Base-by-base conservation (phyloP, 371 early-diverging fungal genomes). In the Apophysomyces sp. region DNA sequence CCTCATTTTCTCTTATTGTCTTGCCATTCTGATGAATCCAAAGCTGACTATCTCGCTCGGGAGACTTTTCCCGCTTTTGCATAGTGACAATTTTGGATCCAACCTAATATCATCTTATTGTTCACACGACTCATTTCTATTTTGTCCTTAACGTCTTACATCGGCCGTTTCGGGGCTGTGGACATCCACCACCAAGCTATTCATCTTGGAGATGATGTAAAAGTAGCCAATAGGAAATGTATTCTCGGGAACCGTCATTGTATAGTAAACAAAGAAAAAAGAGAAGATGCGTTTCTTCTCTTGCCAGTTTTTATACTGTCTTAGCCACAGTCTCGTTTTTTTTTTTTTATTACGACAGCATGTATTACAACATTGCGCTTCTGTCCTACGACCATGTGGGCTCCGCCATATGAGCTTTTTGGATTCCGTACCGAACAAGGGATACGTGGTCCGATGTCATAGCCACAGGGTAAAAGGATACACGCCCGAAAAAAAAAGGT, bases 161-260 rank as follows among this genome's bases (percentile, higher is more conserved):
- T 51, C 40, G 49, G 65, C 61, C 13, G 62, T 61, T 24, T 51
- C 58, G 21, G 66, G 57, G 3, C 54, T 49, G 36, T 72, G 68
- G 39, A 75, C 68, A 58, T 67, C 71, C 26, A 66, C 28, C 15
- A 65, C 68, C 27, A 70, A 52, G 36, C 56, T 59, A 30, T 54
- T 59, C 54, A 73, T 55, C 24, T 62, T 64, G 62, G 64, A 66
- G 32, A 64, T 55, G 27, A 61, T 64, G 27, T 59, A 67, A 57
- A 61, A 67, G 66, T 62, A 55, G 57, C 78, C 76, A 21, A 67
- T 60, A 37, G 71, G 71, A 24, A 71, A 71, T 28, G 61, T 15
- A 30, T 57, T 55, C 37, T 58, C 31, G 26, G 39, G 51, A 28
- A 70, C 56, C 37, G 76, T 76, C 76, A 76, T 76, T 68, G 52